Conservation (phyloP, 768 basidiomycete genomes). For the Suillus subaureus region DNA sequence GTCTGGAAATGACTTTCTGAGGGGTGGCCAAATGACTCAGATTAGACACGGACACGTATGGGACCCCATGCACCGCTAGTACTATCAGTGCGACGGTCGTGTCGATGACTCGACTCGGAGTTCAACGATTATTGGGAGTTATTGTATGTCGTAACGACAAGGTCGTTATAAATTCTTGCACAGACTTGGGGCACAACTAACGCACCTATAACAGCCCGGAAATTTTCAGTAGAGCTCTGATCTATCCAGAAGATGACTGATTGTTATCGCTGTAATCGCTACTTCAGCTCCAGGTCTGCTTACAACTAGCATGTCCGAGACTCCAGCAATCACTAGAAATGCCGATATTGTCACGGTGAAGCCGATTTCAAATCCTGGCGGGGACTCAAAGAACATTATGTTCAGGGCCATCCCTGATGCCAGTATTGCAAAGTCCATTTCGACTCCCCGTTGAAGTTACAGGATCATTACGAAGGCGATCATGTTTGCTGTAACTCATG, state of each 20-base stretch:
- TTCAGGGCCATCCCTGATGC: constrained; percentile 60
- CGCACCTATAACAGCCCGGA: background rate
- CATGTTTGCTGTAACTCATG: constrained; percentile 51
- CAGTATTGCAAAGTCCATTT: constrained; percentile 53
- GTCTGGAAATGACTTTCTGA: too few species aligned
- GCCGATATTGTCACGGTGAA: constrained; percentile 39
- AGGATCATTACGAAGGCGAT: constrained; percentile 39
- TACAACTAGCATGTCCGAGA: constrained; percentile 38
- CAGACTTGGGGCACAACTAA: background rate
- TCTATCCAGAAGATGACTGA: too few species aligned
- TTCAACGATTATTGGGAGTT: too few species aligned
- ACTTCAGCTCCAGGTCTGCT: constrained; percentile 31
- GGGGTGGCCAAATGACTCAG: too few species aligned
- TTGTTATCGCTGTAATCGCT: constrained; percentile 10
- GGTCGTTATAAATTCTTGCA: background rate
- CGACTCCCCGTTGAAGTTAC: constrained; percentile 31
- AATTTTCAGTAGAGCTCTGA: background rate
- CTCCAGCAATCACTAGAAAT: constrained; percentile 45
- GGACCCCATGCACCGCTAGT: too few species aligned
- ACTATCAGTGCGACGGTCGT: too few species aligned
- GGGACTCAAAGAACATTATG: constrained; percentile 52
- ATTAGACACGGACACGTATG: too few species aligned
- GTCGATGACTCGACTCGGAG: too few species aligned
- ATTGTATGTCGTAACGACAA: background rate
- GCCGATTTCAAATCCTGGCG: constrained; percentile 43